These are phyloP conservation scores for Plasmopara muralis DNA, from an alignment of 352 stramenopile genomes.

Conservation along the genomic window DNA sequence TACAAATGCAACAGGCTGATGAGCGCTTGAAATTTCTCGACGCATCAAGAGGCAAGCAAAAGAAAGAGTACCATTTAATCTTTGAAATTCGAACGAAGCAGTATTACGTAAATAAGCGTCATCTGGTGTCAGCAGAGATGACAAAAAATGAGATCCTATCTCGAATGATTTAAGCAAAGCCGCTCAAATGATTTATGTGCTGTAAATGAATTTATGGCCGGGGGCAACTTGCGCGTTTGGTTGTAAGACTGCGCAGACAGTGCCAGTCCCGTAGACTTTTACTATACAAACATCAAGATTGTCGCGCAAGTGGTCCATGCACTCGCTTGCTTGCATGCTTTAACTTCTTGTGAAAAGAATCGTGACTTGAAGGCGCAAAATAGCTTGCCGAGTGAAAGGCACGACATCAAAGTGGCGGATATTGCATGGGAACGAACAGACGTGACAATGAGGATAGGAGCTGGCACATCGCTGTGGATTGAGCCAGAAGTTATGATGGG, in stretches of 20 bases:
- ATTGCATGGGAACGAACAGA: conserved; percentile 38
- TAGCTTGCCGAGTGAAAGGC: conserved; percentile 29
- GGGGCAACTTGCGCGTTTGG: conserved; percentile 42
- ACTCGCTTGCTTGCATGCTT: conserved; percentile 39
- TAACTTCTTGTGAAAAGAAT: conserved; percentile 33
- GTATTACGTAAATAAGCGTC: conserved; percentile 17
- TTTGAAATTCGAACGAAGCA: conserved; percentile 29
- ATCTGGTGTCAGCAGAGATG: conserved; percentile 12
- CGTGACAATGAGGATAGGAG: conserved; percentile 33
- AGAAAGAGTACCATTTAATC: conserved; percentile 9
- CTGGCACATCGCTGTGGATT: conserved; percentile 38
- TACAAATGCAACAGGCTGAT: no score
- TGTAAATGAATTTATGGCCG: conserved; percentile 56
- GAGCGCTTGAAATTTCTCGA: no score
- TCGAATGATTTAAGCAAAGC: conserved; percentile 43
- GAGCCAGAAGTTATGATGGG: conserved; percentile 40
- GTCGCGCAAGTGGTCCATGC: conserved; percentile 31
- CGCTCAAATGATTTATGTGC: conserved; percentile 39
- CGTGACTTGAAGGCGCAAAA: conserved; percentile 52
- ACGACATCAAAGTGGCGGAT: conserved; percentile 37
- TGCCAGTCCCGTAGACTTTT: conserved; percentile 22
- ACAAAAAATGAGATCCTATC: conserved; percentile 3
- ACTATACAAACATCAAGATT: conserved; percentile 34
- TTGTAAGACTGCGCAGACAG: conserved; percentile 27
- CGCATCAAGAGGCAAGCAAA: no score